Percentiles rank a stretch among this genome's conserved stretches.
Evolutionary conservation across 2,329 filamentous ascomycete genomes (phyloP).

Genomic region (Biscogniauxia marginata): DNA sequence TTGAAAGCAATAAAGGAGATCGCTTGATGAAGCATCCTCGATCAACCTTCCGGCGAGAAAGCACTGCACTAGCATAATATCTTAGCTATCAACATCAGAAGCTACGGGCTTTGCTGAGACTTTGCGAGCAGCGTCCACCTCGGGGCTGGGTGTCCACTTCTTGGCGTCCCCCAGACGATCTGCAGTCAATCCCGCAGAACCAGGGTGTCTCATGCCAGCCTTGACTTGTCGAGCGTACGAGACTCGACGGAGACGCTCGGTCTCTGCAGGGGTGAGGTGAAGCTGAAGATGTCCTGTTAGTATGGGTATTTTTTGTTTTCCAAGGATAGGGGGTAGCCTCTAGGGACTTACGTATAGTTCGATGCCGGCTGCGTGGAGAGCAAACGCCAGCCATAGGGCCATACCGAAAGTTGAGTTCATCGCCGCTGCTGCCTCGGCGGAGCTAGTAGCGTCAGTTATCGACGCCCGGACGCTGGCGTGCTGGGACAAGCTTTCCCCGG

Average conservation of each 20-base stretch:
- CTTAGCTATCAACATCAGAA: background rate
- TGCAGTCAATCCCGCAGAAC: constrained; percentile 36
- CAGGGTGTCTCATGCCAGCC: constrained; percentile 41
- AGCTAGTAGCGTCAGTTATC: constrained; percentile 28
- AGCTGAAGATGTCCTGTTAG: constrained; percentile 4
- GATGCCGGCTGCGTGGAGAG: constrained; percentile 48
- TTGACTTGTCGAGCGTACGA: constrained; percentile 46
- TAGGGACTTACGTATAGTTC: constrained; percentile 45
- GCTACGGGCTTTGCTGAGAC: background rate
- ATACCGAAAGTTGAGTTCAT: constrained; percentile 51
- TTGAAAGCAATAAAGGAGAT: background rate
- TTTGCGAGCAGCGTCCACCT: background rate
- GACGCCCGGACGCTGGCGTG: constrained; percentile 35
- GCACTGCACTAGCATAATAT: too few species aligned
- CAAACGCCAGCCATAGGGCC: constrained; percentile 51
- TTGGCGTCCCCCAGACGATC: constrained; percentile 36
- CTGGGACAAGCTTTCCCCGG: constrained; percentile 25
- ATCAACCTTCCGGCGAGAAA: background rate
- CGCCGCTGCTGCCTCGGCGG: constrained; percentile 38
- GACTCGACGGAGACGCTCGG: constrained; percentile 42
- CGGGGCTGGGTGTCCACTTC: constrained; percentile 5
- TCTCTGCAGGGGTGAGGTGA: constrained; percentile 42
- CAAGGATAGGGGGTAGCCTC: background rate
- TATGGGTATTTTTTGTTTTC: constrained; percentile 1
- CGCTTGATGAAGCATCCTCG: background rate